phyloP scores from a whole-genome alignment of 2,329 filamentous ascomycete species.

The Metarhizium guizhouense region DNA sequence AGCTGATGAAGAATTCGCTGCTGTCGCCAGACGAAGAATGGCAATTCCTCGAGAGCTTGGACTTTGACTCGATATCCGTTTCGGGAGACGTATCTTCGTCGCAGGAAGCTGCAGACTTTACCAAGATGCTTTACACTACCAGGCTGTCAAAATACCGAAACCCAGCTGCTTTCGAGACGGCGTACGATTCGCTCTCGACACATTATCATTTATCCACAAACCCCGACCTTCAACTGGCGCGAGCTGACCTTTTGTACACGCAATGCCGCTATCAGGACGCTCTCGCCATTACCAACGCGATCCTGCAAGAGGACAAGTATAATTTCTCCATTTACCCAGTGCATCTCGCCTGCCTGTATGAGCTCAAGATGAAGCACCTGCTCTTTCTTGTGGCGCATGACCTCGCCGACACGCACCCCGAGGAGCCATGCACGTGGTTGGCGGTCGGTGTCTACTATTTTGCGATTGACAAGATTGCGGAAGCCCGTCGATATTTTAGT shows the following conservation, averaged over 20 bases:
- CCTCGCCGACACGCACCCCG: conserved; percentile 81
- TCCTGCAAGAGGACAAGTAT: conserved; percentile 77
- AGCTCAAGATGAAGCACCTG: conserved; percentile 77
- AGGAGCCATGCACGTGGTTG: conserved; percentile 86
- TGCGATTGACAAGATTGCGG: conserved; percentile 77
- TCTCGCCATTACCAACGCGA: conserved; percentile 70
- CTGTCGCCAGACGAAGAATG: conserved; percentile 86
- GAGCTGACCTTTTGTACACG: conserved; percentile 86
- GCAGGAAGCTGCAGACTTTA: conserved; percentile 88
- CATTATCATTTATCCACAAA: conserved; percentile 86
- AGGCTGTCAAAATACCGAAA: conserved; percentile 92
- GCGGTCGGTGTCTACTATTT: conserved; percentile 96
- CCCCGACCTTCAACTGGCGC: conserved; percentile 80
- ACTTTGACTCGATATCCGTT: conserved; percentile 76
- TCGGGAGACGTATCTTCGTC: conserved; percentile 56
- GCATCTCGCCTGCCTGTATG: conserved; percentile 83
- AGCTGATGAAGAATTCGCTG: conserved; percentile 92
- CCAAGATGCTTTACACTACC: conserved; percentile 92
- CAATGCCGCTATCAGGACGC: conserved; percentile 90
- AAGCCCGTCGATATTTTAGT: conserved; percentile 91
- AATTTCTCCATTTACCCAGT: conserved; percentile 85
- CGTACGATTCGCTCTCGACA: conserved; percentile 83
- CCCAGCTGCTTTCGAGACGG: conserved; percentile 70
- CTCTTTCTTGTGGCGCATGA: conserved; percentile 91
- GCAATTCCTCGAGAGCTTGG: conserved; percentile 76